Evolutionary conservation across 78 protist genomes (phyloP).

Genomic region (Paulinella micropora): DNA sequence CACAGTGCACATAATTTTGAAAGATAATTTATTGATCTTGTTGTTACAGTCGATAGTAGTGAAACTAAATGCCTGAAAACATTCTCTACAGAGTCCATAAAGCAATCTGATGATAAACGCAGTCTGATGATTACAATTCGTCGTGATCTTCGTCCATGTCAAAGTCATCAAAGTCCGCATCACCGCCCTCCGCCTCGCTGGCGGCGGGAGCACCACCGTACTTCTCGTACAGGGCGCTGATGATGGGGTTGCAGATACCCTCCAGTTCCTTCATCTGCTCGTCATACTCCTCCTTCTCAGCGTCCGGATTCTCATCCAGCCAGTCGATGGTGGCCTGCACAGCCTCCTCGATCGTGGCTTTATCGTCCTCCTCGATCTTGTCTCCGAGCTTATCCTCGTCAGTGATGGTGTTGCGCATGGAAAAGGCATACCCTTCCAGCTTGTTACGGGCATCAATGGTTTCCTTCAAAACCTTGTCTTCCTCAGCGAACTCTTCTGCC

Average conservation of each 20-base stretch:
- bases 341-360: slow-evolving; percentile 31
- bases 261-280: slow-evolving; percentile 77
- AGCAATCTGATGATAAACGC: too few relatives aligned
- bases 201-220: slow-evolving; percentile 26
- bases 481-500: slow-evolving; percentile 73
- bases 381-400: slow-evolving; percentile 66
- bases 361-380: slow-evolving; percentile 83
- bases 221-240: slow-evolving; percentile 66
- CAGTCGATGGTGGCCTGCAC: slow-evolving; percentile 66
- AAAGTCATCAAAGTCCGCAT: slow-evolving; percentile 35
- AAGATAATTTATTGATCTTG: too few relatives aligned
- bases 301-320: slow-evolving; percentile 71
- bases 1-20: too few relatives aligned
- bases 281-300: slow-evolving; percentile 78
- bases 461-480: slow-evolving; percentile 58
- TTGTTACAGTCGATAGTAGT: too few relatives aligned
- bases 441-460: slow-evolving; percentile 58
- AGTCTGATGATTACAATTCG: slow-evolving; percentile 79
- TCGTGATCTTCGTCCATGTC: slow-evolving; percentile 63
- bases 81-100: too few relatives aligned
- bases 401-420: slow-evolving; percentile 32
- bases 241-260: slow-evolving; percentile 76
- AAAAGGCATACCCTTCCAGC: slow-evolving; percentile 67
- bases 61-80: too few relatives aligned
- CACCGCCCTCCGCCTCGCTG: slow-evolving; percentile 50